Evolutionary conservation across 441 rosid species (phyloP), one percentile per base, ranked within the genome.

Genomic region (Pelargonium cotyledonis): DNA sequence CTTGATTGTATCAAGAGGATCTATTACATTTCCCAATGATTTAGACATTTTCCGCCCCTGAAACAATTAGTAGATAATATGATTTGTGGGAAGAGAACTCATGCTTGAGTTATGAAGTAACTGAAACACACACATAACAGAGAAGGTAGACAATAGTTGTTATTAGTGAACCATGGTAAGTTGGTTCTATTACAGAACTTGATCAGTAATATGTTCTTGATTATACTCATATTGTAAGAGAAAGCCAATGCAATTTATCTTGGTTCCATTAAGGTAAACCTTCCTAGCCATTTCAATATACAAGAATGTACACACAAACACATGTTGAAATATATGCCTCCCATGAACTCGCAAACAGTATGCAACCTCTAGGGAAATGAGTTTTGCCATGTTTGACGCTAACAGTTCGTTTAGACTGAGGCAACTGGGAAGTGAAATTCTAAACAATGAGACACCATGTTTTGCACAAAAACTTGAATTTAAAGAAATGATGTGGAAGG

Each of bases 41-140:
- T 94, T 94, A 63, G 98, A 94, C 98, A 94, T 94, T 82, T 94
- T 94, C 63, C 89, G 82, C 71, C 97, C 98, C 98, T 94, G 89
- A 82, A 77, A 80, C 10, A 46, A 40, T 8, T 76, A 11, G 63
- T 11, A 63, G 12, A 38, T 14, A 15, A 62, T n/a, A 44, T 6
- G 43, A 44, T 55, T 68, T n/a, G 35, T 2, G 12, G n/a, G 63
- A 60, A 23, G 63, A 44, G 3, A 8, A 10, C 10, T 10, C 41
- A 38, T 57, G 29, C 23, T 21, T 23, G 35, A 19, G 8, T 61
- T 35, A 61, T 14, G 64, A 61, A 61, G 38, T n/a, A 61, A 61
- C 38, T 23, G 38, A 61, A 26, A 61, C 15, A 61, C 35, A 26
- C 5, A 26, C 16, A 61, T 61, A 23, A 61, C 8, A 23, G 65